Evolutionary conservation across 805 yeast species (phyloP).

Genomic region (Kodamaea nitidulidarum): DNA sequence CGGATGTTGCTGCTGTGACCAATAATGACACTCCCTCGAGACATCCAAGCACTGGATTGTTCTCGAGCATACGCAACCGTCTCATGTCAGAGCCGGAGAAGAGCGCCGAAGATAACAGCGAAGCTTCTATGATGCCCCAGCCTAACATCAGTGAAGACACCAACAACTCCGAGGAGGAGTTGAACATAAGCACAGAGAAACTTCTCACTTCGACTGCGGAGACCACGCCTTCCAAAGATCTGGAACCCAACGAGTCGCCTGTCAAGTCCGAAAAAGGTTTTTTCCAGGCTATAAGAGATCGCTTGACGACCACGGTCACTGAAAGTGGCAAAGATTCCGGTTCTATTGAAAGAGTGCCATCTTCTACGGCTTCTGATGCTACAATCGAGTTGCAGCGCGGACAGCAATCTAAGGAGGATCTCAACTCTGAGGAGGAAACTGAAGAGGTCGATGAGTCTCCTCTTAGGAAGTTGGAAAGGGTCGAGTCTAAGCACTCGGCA

Average conservation of each 20-base stretch:
- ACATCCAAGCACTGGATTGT: constrained; percentile 23
- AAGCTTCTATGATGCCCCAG: too few species aligned
- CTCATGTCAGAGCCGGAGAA: constrained; percentile 13
- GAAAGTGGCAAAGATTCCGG: constrained; percentile 3
- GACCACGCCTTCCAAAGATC: constrained; percentile 27
- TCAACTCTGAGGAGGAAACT: constrained; percentile 6
- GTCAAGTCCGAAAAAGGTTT: constrained; percentile 23
- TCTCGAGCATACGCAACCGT: constrained; percentile 32
- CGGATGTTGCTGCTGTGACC: constrained; percentile 10
- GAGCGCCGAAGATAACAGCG: neutral
- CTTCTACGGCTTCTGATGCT: constrained; percentile 11
- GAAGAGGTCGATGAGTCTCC: constrained; percentile 5
- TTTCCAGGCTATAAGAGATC: constrained; percentile 32
- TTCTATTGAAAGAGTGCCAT: constrained; percentile 4
- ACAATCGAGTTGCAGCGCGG: constrained; percentile 9
- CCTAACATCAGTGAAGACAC: constrained; percentile 5
- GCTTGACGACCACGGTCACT: constrained; percentile 16
- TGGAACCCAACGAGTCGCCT: constrained; percentile 10
- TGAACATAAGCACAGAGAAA: constrained; percentile 19
- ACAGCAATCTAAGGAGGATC: constrained; percentile 1
- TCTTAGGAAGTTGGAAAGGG: constrained; percentile 8
- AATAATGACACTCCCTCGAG: constrained; percentile 3
- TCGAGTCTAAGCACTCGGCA: constrained; percentile 2
- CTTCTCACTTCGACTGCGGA: constrained; percentile 24
- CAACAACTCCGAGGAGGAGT: constrained; percentile 13